These are phyloP conservation scores for Rosa lucieae DNA, from an alignment of 306 rosid genomes.

Conservation along the genomic window DNA sequence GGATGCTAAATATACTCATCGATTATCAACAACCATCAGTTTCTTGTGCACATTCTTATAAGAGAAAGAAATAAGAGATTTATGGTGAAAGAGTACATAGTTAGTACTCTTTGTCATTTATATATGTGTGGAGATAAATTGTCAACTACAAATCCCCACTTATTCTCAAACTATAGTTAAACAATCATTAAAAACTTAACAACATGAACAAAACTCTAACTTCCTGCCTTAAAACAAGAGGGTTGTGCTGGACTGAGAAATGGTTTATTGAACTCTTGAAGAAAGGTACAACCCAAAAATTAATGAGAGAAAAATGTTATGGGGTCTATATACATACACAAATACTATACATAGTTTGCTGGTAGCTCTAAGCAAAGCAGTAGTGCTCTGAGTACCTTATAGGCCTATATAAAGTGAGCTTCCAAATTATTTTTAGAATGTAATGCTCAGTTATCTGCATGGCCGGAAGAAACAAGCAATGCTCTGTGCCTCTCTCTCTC, in stretches of 20 bases:
- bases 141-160: not conserved
- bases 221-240: not conserved
- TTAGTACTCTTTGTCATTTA: not conserved
- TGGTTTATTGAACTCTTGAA: not conserved
- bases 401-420: not conserved
- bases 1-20: no score
- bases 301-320: not conserved
- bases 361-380: not conserved
- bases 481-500: not conserved
- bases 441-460: slow-evolving; percentile 4
- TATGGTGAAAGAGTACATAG: no score
- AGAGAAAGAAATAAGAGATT: no score
- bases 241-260: not conserved
- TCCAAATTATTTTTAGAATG: slow-evolving; percentile 4
- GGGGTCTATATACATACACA: not conserved
- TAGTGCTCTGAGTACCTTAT: not conserved
- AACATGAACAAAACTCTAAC: not conserved
- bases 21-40: no score
- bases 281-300: not conserved
- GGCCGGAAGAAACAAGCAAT: not conserved
- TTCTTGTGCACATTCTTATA: no score
- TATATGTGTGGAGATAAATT: not conserved
- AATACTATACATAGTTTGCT: not conserved
- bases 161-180: not conserved
- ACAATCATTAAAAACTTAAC: not conserved